These are phyloP conservation scores for Gastrolobium bilobum DNA, from an alignment of 306 rosid genomes.

Conservation along the genomic window DNA sequence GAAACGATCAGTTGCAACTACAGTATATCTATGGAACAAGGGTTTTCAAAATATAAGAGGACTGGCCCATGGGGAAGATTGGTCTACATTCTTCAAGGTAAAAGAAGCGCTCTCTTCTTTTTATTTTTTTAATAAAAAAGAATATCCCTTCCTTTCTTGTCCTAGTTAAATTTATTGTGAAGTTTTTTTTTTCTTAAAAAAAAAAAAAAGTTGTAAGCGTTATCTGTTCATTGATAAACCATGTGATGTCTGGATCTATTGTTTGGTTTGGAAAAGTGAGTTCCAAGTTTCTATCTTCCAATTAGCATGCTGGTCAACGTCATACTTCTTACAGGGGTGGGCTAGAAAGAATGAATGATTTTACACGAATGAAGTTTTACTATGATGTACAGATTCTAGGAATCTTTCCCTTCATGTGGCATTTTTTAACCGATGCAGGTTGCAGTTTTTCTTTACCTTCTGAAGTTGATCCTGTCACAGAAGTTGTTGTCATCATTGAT, in stretches of 20 bases:
- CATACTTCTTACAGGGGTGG: slow-evolving; percentile 34
- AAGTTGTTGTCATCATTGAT: slow-evolving; percentile 55
- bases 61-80: slow-evolving; percentile 75
- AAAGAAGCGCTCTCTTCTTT: slow-evolving; percentile 1
- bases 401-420: slow-evolving; percentile 27
- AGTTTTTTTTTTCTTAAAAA: not conserved
- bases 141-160: slow-evolving; percentile 25
- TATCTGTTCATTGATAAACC: slow-evolving; percentile 31
- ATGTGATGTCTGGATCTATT: slow-evolving; percentile 23
- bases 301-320: slow-evolving; percentile 2
- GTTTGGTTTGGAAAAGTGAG: slow-evolving; percentile 35
- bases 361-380: slow-evolving; percentile 32
- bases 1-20: slow-evolving; percentile 58
- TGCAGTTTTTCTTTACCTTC: slow-evolving; percentile 60
- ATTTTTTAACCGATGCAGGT: slow-evolving; percentile 58
- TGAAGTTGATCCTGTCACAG: slow-evolving; percentile 59
- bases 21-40: slow-evolving; percentile 72
- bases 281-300: slow-evolving; percentile 16
- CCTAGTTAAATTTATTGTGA: slow-evolving; percentile 6
- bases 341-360: slow-evolving; percentile 34
- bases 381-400: slow-evolving; percentile 29
- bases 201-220: slow-evolving; percentile 4
- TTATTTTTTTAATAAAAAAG: not conserved
- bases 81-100: slow-evolving; percentile 84
- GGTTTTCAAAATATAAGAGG: slow-evolving; percentile 55